Evolutionary conservation across 164 flowering plant species (phyloP).

Genomic region (Dillenia turbinata): DNA sequence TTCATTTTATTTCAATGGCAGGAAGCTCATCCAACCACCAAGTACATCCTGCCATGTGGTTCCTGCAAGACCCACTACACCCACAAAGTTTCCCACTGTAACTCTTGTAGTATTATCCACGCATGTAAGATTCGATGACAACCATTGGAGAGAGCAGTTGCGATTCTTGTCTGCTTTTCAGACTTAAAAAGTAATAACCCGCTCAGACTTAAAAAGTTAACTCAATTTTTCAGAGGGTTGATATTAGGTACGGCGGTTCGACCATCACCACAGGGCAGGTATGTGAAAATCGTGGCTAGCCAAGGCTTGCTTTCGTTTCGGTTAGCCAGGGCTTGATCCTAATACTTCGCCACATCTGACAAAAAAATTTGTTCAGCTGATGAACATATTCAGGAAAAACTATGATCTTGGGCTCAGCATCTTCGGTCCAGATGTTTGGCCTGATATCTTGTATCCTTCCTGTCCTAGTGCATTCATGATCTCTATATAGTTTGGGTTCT

Average conservation of each 20-base stretch:
- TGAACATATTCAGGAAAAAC: constrained; percentile 76
- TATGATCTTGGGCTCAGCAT: constrained; percentile 69
- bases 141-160: constrained; percentile 10
- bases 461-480: background rate
- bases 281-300: background rate
- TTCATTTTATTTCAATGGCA: constrained; percentile 30
- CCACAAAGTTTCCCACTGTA: constrained; percentile 12
- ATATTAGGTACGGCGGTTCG: constrained; percentile 55
- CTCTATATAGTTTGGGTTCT: background rate
- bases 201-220: too few relatives aligned
- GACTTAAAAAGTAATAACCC: constrained; percentile 7
- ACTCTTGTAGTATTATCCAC: constrained; percentile 21
- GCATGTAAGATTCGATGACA: constrained; percentile 15
- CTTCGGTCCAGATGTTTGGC: constrained; percentile 97
- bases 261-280: constrained; percentile 81
- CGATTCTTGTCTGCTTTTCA: too few relatives aligned
- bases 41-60: constrained; percentile 25
- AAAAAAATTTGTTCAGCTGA: constrained; percentile 36
- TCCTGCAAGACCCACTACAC: constrained; percentile 21
- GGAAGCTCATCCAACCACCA: constrained; percentile 41
- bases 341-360: background rate
- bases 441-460: constrained; percentile 87
- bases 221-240: constrained; percentile 57
- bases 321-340: background rate
- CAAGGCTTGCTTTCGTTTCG: background rate